These are phyloP conservation scores for Daedaleopsis sinensis DNA, from an alignment of 768 basidiomycete species.

Conservation along the genomic window DNA sequence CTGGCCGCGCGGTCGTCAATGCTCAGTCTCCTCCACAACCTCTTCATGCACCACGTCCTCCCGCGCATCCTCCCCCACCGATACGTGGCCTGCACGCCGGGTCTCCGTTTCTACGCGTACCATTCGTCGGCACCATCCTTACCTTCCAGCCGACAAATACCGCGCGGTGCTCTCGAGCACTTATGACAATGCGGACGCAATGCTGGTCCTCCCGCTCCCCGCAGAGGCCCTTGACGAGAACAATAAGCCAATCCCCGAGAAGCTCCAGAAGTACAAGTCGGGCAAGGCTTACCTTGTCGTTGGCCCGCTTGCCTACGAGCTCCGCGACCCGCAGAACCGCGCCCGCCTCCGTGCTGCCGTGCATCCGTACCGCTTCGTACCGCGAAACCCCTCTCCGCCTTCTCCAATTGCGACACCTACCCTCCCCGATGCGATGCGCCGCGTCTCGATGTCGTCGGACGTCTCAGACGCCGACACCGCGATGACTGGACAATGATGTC, in stretches of 20 bases:
- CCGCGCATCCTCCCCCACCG: conserved; percentile 5
- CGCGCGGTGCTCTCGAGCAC: conserved; percentile 26
- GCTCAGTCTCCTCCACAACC: conserved; percentile 15
- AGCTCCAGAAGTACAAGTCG: conserved; percentile 10
- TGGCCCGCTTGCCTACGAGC: conserved; percentile 48
- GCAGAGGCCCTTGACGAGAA: conserved; percentile 19
- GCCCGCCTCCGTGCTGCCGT: conserved; percentile 51
- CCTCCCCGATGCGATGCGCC: not conserved
- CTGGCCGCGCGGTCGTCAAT: conserved; percentile 37
- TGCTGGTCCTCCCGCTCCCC: conserved; percentile 47
- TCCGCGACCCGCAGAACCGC: conserved; percentile 46
- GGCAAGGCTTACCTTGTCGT: conserved; percentile 47
- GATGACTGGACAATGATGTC: not conserved
- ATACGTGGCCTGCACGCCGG: not conserved
- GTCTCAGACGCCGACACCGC: not conserved
- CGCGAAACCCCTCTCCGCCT: conserved; percentile 11
- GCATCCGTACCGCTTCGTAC: conserved; percentile 58
- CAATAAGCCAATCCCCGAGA: conserved; percentile 18
- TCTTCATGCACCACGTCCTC: conserved; percentile 17
- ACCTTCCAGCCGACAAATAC: conserved; percentile 9
- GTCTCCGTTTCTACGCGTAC: conserved; percentile 6
- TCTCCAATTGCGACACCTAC: not conserved
- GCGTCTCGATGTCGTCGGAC: not conserved
- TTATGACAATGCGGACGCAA: conserved; percentile 55
- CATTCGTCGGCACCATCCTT: conserved; percentile 6